A percentile compares a stretch with the other conserved stretches of the same genome.
These are phyloP conservation scores for Stentor roeselii DNA, from an alignment of 73 alveolate genomes.

Conservation along the genomic window DNA sequence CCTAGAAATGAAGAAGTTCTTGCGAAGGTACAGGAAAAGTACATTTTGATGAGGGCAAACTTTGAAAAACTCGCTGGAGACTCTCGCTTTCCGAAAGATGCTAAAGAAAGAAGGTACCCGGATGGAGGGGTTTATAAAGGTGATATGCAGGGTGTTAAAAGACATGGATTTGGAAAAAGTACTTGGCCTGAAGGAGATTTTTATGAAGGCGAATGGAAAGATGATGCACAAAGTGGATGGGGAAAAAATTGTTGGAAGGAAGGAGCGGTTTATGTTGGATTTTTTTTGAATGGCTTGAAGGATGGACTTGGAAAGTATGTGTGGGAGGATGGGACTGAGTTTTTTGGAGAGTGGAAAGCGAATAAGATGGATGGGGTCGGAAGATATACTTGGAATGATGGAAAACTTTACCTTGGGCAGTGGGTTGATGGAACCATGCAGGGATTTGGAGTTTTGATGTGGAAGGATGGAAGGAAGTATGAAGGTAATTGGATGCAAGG, in stretches of 20 bases:
- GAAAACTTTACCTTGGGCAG: constrained; percentile 58
- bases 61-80: neutral
- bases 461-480: constrained; percentile 41
- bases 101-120: neutral
- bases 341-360: constrained; percentile 65
- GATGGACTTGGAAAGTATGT: constrained; percentile 39
- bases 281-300: constrained; percentile 25
- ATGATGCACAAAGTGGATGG: constrained; percentile 58
- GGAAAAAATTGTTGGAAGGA: constrained; percentile 55
- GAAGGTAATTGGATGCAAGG: constrained; percentile 71
- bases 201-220: constrained; percentile 71
- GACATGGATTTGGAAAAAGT: constrained; percentile 63
- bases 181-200: constrained; percentile 49
- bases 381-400: constrained; percentile 46
- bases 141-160: constrained; percentile 45
- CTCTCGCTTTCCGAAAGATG: neutral
- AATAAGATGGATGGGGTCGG: constrained; percentile 81
- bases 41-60: neutral
- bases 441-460: constrained; percentile 20
- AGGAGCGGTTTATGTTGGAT: constrained; percentile 52
- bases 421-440: constrained; percentile 43
- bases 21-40: neutral
- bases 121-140: constrained; percentile 54
- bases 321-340: constrained; percentile 45
- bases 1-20: neutral